These are phyloP conservation scores for Pueraria montana DNA, from an alignment of 306 rosid species.

Conservation along the genomic window DNA sequence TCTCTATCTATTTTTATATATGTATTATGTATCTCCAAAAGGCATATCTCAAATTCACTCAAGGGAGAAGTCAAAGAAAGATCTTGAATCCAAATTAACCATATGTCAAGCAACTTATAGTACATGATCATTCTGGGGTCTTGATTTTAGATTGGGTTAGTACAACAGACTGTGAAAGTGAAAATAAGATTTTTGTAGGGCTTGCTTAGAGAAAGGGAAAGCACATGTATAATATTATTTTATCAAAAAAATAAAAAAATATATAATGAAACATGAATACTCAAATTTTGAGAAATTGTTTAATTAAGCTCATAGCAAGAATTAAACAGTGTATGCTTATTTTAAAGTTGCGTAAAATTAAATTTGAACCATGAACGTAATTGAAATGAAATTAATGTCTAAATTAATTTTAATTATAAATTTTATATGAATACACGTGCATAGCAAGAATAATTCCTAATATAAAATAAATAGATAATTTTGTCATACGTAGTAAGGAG, in stretches of 20 bases:
- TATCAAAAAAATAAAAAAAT: background rate
- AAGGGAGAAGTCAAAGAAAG: no score
- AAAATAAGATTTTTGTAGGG: slow-evolving; percentile 1
- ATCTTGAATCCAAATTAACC: background rate
- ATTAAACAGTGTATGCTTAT: background rate
- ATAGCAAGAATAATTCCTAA: no score
- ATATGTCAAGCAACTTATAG: slow-evolving; percentile 9
- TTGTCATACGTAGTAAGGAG: no score
- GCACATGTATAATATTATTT: background rate
- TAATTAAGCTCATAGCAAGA: background rate
- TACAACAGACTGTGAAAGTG: slow-evolving; percentile 34
- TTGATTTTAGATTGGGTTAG: slow-evolving; percentile 42
- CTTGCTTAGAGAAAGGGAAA: slow-evolving; percentile 8
- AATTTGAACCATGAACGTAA: no score
- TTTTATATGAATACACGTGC: no score
- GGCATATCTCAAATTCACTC: no score
- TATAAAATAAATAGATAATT: no score
- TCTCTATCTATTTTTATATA: no score
- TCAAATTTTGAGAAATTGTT: background rate
- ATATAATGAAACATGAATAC: background rate
- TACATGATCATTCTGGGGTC: background rate
- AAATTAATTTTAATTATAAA: no score
- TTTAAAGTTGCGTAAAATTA: no score
- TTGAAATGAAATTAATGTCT: no score
- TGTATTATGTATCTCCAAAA: no score